Base-by-base conservation (phyloP, 345 rosid species). In the Toxicodendron radicans region DNA sequence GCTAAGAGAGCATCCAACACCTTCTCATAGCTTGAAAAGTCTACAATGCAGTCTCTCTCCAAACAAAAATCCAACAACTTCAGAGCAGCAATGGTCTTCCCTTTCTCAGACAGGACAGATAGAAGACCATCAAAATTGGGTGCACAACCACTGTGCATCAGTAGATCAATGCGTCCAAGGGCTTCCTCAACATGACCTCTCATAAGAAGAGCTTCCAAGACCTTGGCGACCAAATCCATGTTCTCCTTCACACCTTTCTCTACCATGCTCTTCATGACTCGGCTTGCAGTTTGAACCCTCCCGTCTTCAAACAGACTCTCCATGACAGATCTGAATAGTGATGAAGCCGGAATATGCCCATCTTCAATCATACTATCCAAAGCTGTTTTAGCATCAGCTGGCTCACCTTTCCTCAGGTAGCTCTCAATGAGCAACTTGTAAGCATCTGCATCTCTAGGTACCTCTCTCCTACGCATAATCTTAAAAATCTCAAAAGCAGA, bases 141-240 rank as follows among this genome's bases (percentile, higher is more conserved):
- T 20, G 83, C 46, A 70, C 78, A 81, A 21, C 93, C 90, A 14
- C 59, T 80, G 23, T 85, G 89, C 81, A 86, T 89, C 72, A 91
- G 81, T 68, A 93, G 83, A 77, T 91, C 97, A 21, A 90, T 83
- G 53, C 97, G 88, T 23, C 95, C 98, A 20, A 93, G 85, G 56
- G 97, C 97, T 87, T 93, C 98, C 79, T 91, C 95, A 45, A 87
- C 89, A 54, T 93, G 98, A 12, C 98, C 98, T 82, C 97, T 91
- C 82, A 87, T 80, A 61, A 94, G 81, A 13, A 94, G 91, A 74
- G 97, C 92, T 88, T 92, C 94, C 83, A 94, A 79, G 56, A 92
- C 85, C 87, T 92, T 90, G 10, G 79, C 82, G 49, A 86, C 85
- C 86, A 94, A 84, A 79, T 92, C 98, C 94, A 88, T 83, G 71